Conservation (phyloP, 179 eudicot genomes). For the Beta lomatogona region DNA sequence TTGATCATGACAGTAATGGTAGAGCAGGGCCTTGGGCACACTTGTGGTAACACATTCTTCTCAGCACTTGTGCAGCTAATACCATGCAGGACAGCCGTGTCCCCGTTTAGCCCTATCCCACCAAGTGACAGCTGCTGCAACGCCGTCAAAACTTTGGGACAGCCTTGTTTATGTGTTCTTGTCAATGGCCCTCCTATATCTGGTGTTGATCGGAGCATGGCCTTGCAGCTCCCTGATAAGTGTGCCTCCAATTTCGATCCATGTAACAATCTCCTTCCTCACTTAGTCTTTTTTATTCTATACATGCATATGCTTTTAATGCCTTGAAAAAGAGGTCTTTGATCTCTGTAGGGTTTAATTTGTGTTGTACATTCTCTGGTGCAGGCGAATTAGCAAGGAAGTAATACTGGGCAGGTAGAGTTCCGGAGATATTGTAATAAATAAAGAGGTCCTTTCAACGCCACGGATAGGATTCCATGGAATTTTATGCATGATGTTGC, state of each 20-base stretch:
- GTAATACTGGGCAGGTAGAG: conserved; percentile 7
- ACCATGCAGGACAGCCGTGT: conserved; percentile 80
- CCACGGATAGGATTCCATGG: background rate
- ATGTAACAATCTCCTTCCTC: conserved; percentile 38
- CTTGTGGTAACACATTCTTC: conserved; percentile 77
- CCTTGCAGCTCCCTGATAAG: conserved; percentile 83
- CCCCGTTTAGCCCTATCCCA: conserved; percentile 74
- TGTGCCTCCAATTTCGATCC: conserved; percentile 78
- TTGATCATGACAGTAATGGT: conserved; percentile 37
- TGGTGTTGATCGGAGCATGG: conserved; percentile 90
- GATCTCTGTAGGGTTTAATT: background rate
- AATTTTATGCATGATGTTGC: conserved; percentile 11
- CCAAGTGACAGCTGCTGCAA: conserved; percentile 82
- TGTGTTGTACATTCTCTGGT: conserved; percentile 9
- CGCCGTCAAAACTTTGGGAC: conserved; percentile 69
- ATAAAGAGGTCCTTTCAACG: conserved; percentile 12
- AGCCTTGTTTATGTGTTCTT: conserved; percentile 91
- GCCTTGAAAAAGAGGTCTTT: background rate
- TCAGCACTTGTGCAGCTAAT: conserved; percentile 80
- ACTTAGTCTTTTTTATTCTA: background rate
- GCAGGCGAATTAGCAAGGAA: conserved; percentile 31
- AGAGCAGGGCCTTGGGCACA: conserved; percentile 43
- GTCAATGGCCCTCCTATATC: conserved; percentile 89
- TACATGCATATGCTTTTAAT: background rate
- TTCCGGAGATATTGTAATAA: background rate